These are phyloP conservation scores for Rhododendron ferrugineum DNA, from an alignment of 148 eudicot genomes.

Conservation along the genomic window DNA sequence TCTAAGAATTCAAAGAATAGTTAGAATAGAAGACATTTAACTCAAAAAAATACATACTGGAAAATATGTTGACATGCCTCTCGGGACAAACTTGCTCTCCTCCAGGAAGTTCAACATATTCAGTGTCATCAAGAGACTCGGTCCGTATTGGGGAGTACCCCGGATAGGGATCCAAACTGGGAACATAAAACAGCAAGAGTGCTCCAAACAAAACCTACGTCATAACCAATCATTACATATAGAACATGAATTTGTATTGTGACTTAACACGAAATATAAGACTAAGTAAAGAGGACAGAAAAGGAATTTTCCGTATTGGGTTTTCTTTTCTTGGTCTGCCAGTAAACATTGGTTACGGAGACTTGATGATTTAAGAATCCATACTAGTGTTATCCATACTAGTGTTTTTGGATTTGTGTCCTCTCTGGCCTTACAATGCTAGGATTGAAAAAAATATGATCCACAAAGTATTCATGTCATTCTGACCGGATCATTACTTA, in stretches of 20 bases:
- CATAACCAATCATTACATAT: slow-evolving; percentile 10
- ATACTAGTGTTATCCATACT: background rate
- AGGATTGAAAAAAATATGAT: background rate
- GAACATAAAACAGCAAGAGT: slow-evolving; percentile 64
- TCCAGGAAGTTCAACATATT: slow-evolving; percentile 89
- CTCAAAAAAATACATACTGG: slow-evolving; percentile 43
- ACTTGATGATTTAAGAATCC: background rate
- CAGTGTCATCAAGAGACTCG: slow-evolving; percentile 51
- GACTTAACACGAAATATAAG: background rate
- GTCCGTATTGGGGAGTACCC: slow-evolving; percentile 60
- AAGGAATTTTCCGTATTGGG: background rate
- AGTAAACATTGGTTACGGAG: background rate
- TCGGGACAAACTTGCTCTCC: slow-evolving; percentile 87
- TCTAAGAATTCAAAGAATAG: background rate
- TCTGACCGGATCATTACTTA: background rate
- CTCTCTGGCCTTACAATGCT: background rate
- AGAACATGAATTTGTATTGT: background rate
- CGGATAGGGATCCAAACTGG: slow-evolving; percentile 80
- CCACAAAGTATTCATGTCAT: background rate
- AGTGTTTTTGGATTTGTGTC: background rate
- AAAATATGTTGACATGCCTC: slow-evolving; percentile 67
- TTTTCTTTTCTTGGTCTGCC: background rate
- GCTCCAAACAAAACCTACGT: slow-evolving; percentile 73
- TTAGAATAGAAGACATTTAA: background rate
- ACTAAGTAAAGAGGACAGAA: background rate